These are phyloP conservation scores for Alnus glutinosa DNA, from an alignment of 306 rosid genomes.

Conservation along the genomic window DNA sequence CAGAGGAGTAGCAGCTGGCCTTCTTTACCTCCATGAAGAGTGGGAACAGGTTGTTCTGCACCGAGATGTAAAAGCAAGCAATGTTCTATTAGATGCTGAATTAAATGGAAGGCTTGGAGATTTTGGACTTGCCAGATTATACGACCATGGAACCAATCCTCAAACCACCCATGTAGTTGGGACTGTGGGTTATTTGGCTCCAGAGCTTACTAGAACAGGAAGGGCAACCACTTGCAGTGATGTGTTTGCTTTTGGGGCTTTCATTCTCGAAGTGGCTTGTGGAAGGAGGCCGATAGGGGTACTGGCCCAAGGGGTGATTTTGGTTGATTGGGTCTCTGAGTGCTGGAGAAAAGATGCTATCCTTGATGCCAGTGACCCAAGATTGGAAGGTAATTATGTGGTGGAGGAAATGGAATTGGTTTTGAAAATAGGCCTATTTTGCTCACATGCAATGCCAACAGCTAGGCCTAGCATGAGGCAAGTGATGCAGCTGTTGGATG, in stretches of 20 bases:
- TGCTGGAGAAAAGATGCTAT: conserved; percentile 45
- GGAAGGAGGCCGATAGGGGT: conserved; percentile 67
- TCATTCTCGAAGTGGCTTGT: conserved; percentile 61
- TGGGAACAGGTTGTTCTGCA: conserved; percentile 77
- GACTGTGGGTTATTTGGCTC: conserved; percentile 75
- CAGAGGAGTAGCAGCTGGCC: conserved; percentile 32
- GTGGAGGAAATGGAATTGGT: conserved; percentile 48
- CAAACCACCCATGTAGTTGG: conserved; percentile 75
- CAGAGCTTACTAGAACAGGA: conserved; percentile 62
- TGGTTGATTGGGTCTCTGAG: conserved; percentile 58
- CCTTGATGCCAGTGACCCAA: conserved; percentile 51
- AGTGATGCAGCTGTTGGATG: conserved; percentile 49
- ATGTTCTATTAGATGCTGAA: conserved; percentile 58
- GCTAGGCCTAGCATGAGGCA: conserved; percentile 66
- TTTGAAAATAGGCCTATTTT: conserved; percentile 55
- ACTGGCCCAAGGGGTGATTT: conserved; percentile 30
- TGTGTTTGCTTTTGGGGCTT: conserved; percentile 68
- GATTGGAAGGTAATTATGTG: conserved; percentile 34
- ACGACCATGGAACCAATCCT: conserved; percentile 61
- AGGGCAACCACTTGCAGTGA: conserved; percentile 57
- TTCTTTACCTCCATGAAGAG: conserved; percentile 46
- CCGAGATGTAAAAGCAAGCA: conserved; percentile 80
- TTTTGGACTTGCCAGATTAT: conserved; percentile 70
- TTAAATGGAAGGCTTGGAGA: conserved; percentile 69
- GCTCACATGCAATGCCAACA: conserved; percentile 47